Evolutionary conservation across 2,329 filamentous ascomycete genomes (phyloP).

Genomic region (Beauveria scarabaeidicola): DNA sequence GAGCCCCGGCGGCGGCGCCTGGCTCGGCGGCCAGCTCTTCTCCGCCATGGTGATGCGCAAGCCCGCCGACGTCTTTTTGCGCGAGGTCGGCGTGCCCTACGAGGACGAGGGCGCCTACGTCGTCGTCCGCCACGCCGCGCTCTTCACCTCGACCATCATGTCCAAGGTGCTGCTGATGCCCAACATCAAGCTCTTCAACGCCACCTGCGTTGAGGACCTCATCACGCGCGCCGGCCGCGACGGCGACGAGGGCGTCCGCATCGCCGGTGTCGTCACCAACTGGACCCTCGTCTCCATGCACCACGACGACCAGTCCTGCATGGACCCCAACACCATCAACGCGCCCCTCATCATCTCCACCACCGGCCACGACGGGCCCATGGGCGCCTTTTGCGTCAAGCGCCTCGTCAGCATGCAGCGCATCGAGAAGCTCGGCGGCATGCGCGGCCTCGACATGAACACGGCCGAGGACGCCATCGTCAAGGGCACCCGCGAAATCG

Average conservation of each 20-base stretch:
- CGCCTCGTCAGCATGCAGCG: slow-evolving; percentile 81
- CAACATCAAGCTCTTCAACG: slow-evolving; percentile 96
- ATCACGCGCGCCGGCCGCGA: slow-evolving; percentile 63
- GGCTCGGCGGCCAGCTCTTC: slow-evolving; percentile 92
- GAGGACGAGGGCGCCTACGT: slow-evolving; percentile 86
- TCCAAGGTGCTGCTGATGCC: slow-evolving; percentile 75
- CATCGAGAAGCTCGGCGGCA: slow-evolving; percentile 76
- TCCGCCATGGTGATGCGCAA: slow-evolving; percentile 93
- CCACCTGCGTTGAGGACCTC: slow-evolving; percentile 83
- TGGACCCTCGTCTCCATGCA: slow-evolving; percentile 88
- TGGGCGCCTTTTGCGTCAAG: slow-evolving; percentile 87
- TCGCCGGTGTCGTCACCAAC: slow-evolving; percentile 89
- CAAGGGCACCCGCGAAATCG: slow-evolving; percentile 80
- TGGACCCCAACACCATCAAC: slow-evolving; percentile 97
- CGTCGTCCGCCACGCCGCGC: slow-evolving; percentile 86
- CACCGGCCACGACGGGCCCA: slow-evolving; percentile 84
- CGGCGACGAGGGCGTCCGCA: slow-evolving; percentile 48
- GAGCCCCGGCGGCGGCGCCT: slow-evolving; percentile 79
- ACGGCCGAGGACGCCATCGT: slow-evolving; percentile 87
- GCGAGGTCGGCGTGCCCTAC: slow-evolving; percentile 72
- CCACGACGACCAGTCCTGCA: slow-evolving; percentile 85
- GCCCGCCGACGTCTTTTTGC: slow-evolving; percentile 77
- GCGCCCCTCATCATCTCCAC: slow-evolving; percentile 81
- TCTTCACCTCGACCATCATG: slow-evolving; percentile 84
- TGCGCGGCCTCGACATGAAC: slow-evolving; percentile 92